Conservation (phyloP, 176 grass and related monocot genomes). For the Hordeum marinum region DNA sequence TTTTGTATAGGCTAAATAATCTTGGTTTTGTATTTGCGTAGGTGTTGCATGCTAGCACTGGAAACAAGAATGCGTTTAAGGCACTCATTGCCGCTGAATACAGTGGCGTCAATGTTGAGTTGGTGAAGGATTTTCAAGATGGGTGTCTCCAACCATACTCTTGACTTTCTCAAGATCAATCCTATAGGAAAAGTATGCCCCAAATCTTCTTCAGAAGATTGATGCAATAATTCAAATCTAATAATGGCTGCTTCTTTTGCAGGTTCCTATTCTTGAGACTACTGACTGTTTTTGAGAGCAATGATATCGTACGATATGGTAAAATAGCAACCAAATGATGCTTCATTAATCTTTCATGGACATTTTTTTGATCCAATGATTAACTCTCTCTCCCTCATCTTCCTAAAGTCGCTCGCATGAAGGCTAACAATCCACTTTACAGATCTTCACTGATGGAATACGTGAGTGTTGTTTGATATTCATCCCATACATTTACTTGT, state of each 20-base stretch:
- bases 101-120: conserved; percentile 51
- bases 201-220: background rate
- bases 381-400: background rate
- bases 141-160: conserved; percentile 77
- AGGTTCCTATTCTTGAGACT: conserved; percentile 87
- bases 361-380: background rate
- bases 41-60: conserved; percentile 42
- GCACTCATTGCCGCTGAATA: conserved; percentile 73
- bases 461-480: conserved; percentile 41
- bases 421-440: conserved; percentile 62
- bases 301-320: conserved; percentile 79
- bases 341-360: background rate
- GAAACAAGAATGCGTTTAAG: conserved; percentile 83
- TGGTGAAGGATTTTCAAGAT: conserved; percentile 67
- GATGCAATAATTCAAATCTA: background rate
- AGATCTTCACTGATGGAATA: conserved; percentile 83
- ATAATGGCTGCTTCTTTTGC: background rate
- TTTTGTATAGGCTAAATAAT: background rate
- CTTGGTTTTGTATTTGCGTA: background rate
- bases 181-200: conserved; percentile 63
- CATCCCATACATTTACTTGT: background rate
- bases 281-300: conserved; percentile 86
- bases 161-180: conserved; percentile 80
- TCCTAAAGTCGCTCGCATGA: conserved; percentile 56
- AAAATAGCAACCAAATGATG: background rate